Conservation (phyloP, 2,329 filamentous ascomycete species). For the Penicillium occitanis region DNA sequence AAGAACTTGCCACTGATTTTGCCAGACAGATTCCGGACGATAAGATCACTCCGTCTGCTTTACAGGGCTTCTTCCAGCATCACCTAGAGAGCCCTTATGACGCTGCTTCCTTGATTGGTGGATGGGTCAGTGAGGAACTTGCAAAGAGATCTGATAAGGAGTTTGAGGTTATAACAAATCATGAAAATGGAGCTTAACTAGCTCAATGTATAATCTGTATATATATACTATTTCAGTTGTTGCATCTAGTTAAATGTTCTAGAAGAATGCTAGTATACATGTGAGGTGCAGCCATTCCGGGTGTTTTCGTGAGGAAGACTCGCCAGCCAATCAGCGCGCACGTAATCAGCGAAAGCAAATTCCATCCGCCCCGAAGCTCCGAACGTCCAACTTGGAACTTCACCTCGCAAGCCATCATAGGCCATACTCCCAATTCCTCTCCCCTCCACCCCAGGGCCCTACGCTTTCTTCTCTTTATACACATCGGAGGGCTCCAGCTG, state of each 20-base stretch:
- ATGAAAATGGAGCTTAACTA: background rate
- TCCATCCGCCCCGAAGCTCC: slow-evolving; percentile 30
- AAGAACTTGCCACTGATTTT: slow-evolving; percentile 47
- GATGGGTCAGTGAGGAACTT: slow-evolving; percentile 43
- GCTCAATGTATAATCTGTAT: slow-evolving; percentile 1
- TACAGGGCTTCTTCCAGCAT: slow-evolving; percentile 54
- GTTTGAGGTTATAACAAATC: slow-evolving; percentile 10
- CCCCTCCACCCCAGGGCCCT: slow-evolving; percentile 32
- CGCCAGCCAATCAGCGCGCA: slow-evolving; percentile 37
- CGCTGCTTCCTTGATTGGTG: slow-evolving; percentile 46
- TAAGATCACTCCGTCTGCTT: slow-evolving; percentile 53
- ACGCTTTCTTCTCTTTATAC: slow-evolving; percentile 31
- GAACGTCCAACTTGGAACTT: slow-evolving; percentile 24
- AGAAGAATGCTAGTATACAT: background rate
- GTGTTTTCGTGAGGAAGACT: slow-evolving; percentile 30
- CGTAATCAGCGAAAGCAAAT: slow-evolving; percentile 30
- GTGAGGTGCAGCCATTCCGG: slow-evolving; percentile 11
- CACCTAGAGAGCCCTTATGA: slow-evolving; percentile 50
- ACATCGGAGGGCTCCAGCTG: slow-evolving; percentile 38
- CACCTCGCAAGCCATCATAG: slow-evolving; percentile 32
- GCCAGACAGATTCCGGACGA: slow-evolving; percentile 47
- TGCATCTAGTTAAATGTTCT: background rate
- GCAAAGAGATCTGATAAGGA: slow-evolving; percentile 22
- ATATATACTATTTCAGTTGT: background rate
- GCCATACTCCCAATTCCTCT: slow-evolving; percentile 29